Percentiles rank a stretch among this genome's conserved stretches.
Conservation (phyloP, 768 basidiomycete species). For the Mrakia hoshinonis region DNA sequence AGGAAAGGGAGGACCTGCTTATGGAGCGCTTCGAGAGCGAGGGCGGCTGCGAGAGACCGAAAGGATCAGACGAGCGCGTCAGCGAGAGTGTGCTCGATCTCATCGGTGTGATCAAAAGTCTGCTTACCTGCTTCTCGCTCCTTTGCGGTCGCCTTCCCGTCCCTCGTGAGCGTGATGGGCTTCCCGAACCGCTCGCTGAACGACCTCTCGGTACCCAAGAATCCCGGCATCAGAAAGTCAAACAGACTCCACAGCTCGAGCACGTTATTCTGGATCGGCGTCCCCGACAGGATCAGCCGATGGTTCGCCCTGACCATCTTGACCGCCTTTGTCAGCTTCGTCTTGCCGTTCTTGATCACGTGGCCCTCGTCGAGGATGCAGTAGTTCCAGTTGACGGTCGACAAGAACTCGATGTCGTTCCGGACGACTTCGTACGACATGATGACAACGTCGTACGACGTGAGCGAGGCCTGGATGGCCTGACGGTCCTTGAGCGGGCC, state of each 20-base stretch:
- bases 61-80: not conserved
- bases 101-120: not conserved
- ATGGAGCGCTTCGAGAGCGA: constrained; percentile 90
- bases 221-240: constrained; percentile 99
- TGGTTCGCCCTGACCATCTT: constrained; percentile 84
- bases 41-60: constrained; percentile 53
- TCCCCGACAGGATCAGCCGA: constrained; percentile 88
- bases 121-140: constrained; percentile 82
- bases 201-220: constrained; percentile 85
- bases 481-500: constrained; percentile 76
- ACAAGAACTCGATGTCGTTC: constrained; percentile 74
- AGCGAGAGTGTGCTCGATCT: not conserved
- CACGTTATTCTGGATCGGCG: constrained; percentile 98
- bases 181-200: constrained; percentile 96
- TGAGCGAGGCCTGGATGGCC: constrained; percentile 56
- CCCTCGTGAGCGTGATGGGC: constrained; percentile 86
- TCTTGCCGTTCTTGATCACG: constrained; percentile 97
- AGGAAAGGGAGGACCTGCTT: constrained; percentile 99
- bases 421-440: constrained; percentile 97
- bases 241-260: constrained; percentile 97
- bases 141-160: constrained; percentile 75
- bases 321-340: constrained; percentile 92
- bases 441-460: constrained; percentile 77
- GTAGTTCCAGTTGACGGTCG: constrained; percentile 76
- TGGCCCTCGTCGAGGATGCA: constrained; percentile 98